phyloP scores from a whole-genome alignment of 2,329 filamentous ascomycete species.

The Bipolaris gigantea region DNA sequence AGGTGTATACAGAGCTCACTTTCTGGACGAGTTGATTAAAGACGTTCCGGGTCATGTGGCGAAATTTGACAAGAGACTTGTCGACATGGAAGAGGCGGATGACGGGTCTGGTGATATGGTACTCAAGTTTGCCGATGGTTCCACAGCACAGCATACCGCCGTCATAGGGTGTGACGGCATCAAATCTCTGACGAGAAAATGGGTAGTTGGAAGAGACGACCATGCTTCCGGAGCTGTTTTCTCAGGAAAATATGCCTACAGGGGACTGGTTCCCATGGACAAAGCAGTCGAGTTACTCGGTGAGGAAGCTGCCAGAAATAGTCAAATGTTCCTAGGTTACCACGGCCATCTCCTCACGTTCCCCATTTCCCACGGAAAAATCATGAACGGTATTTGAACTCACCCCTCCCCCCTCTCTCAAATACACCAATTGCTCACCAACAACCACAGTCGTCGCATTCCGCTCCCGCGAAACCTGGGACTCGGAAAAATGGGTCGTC shows the following conservation, averaged over 20 bases:
- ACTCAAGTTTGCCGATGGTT: conserved; percentile 53
- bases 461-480: conserved; percentile 38
- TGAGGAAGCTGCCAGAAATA: conserved; percentile 54
- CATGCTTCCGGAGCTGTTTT: conserved; percentile 54
- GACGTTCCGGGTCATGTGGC: conserved; percentile 50
- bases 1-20: conserved; percentile 53
- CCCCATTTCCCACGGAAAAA: conserved; percentile 60
- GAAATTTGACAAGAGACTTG: conserved; percentile 49
- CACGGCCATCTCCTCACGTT: conserved; percentile 65
- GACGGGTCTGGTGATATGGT: conserved; percentile 41
- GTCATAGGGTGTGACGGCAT: conserved; percentile 69
- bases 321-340: conserved; percentile 62
- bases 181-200: conserved; percentile 58
- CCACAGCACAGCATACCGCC: conserved; percentile 49
- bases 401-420: not conserved
- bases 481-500: conserved; percentile 40
- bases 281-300: conserved; percentile 55
- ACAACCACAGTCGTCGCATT: conserved; percentile 41
- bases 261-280: conserved; percentile 64
- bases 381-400: conserved; percentile 55
- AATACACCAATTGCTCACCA: not conserved
- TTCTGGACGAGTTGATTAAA: conserved; percentile 55
- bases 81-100: conserved; percentile 30
- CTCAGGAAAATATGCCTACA: conserved; percentile 63
- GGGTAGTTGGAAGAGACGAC: conserved; percentile 55